A percentile compares a stretch with the other conserved stretches of the same genome.
Evolutionary conservation across 257 asterid species (phyloP).

Genomic region (Jaltomata sinuosa): DNA sequence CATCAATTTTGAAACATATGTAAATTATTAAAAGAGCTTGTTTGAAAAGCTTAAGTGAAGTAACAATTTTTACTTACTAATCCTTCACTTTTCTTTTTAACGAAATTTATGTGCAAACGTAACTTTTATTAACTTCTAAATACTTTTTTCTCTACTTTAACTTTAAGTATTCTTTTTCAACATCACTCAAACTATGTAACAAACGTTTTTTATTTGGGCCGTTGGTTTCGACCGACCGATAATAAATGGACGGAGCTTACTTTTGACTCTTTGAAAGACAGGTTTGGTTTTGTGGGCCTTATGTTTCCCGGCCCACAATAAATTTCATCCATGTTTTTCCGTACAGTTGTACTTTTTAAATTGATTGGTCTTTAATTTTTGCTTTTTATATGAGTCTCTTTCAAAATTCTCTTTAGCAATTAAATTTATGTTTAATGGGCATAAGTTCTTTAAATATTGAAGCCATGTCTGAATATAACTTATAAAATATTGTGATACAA

Average conservation of each 20-base stretch:
- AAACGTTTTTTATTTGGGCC: not conserved
- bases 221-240: not conserved
- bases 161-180: not conserved
- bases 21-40: not conserved
- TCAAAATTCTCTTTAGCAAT: too few relatives aligned
- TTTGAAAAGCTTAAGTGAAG: not conserved
- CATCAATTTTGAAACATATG: not conserved
- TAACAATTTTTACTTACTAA: not conserved
- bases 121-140: not conserved
- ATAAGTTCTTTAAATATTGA: too few relatives aligned
- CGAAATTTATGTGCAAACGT: not conserved
- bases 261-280: not conserved
- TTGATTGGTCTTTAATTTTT: too few relatives aligned
- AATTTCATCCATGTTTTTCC: too few relatives aligned
- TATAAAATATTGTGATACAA: too few relatives aligned
- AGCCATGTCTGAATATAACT: too few relatives aligned
- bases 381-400: too few relatives aligned
- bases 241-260: slow-evolving; percentile 2
- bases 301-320: too few relatives aligned
- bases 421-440: too few relatives aligned
- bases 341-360: too few relatives aligned
- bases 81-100: too few relatives aligned
- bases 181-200: not conserved
- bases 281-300: slow-evolving; percentile 1
- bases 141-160: not conserved